phyloP scores from a whole-genome alignment of 2,329 filamentous ascomycete genomes.

The Grosmannia penicillata region DNA sequence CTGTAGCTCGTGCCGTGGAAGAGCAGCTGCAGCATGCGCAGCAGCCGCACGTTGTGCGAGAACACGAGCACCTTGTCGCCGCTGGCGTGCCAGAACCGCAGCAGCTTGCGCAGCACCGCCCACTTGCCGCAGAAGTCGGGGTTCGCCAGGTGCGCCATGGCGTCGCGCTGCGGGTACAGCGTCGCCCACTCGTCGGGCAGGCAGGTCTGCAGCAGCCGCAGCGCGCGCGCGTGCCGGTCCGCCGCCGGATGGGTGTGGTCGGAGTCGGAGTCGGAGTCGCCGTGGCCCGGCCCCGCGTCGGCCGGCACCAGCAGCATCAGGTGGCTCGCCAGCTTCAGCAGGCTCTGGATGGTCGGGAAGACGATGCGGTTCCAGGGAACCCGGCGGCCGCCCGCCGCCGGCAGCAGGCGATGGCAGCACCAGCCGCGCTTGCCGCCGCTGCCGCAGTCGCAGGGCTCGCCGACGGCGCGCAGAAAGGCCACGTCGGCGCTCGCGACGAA shows the following conservation, averaged over 20 bases:
- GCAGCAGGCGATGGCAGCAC: conserved; percentile 55
- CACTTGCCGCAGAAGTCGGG: conserved; percentile 94
- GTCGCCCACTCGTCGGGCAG: conserved; percentile 61
- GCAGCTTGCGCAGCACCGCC: conserved; percentile 74
- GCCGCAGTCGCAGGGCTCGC: conserved; percentile 54
- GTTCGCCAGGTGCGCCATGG: conserved; percentile 66
- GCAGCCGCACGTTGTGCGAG: conserved; percentile 74
- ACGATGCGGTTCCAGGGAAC: conserved; percentile 64
- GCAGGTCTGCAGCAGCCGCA: conserved; percentile 58
- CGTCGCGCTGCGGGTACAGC: conserved; percentile 61
- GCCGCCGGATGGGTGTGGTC: neutral
- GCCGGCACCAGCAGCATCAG: conserved; percentile 72
- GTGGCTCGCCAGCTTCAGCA: conserved; percentile 87
- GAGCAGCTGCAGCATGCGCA: conserved; percentile 71
- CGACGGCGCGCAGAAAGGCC: conserved; percentile 50
- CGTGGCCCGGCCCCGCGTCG: neutral
- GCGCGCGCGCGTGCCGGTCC: conserved; percentile 65
- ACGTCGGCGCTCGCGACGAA: conserved; percentile 63
- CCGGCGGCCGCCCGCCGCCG: conserved; percentile 35
- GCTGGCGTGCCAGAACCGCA: conserved; percentile 78
- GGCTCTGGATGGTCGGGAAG: conserved; percentile 67
- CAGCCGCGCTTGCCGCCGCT: conserved; percentile 60
- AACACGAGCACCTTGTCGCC: conserved; percentile 94
- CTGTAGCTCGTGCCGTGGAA: conserved; percentile 84
- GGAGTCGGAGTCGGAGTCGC: too few species aligned